These are phyloP conservation scores for Verticillium nubilum DNA, from an alignment of 2,329 filamentous ascomycete species.

Conservation along the genomic window DNA sequence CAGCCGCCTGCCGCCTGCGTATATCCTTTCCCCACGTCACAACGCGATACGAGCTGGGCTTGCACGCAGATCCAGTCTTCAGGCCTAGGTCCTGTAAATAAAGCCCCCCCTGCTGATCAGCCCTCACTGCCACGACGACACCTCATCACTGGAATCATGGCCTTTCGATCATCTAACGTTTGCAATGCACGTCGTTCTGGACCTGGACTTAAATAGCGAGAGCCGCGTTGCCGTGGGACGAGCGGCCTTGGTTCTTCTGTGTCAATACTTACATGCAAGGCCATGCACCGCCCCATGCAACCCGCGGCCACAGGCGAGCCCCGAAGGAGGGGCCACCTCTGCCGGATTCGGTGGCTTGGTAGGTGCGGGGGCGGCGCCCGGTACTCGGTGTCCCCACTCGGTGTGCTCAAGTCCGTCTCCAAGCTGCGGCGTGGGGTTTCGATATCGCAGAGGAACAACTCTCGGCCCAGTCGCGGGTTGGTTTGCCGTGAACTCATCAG, in stretches of 20 bases:
- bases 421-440: neutral
- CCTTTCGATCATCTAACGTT: neutral
- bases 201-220: neutral
- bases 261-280: neutral
- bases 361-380: neutral
- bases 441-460: neutral
- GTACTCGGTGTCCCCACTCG: neutral
- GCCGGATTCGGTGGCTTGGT: neutral
- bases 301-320: neutral
- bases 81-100: neutral
- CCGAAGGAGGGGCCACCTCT: neutral
- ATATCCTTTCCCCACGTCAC: neutral
- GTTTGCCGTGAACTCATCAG: neutral
- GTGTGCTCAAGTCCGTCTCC: neutral
- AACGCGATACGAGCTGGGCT: neutral
- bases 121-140: neutral
- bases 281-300: neutral
- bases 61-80: neutral
- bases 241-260: neutral
- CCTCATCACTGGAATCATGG: neutral
- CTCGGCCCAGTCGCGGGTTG: neutral
- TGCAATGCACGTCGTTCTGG: neutral
- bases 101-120: neutral
- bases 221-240: neutral
- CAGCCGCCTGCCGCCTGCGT: neutral